These are phyloP conservation scores for Suillus clintonianus DNA, from an alignment of 768 basidiomycete species.

Conservation along the genomic window DNA sequence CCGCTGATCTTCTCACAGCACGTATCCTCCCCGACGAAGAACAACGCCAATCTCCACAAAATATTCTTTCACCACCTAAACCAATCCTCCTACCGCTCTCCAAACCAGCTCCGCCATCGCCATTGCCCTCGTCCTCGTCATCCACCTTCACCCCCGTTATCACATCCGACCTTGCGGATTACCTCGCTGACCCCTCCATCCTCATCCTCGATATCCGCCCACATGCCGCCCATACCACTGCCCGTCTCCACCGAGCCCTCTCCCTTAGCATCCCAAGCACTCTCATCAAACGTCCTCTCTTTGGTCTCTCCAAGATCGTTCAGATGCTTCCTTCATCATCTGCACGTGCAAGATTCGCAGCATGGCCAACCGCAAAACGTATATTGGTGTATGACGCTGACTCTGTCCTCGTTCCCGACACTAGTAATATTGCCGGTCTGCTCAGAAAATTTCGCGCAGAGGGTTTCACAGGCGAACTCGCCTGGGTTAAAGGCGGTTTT, in stretches of 20 bases:
- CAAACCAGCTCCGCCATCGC: too few relatives aligned
- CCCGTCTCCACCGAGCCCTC: conserved; percentile 69
- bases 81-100: conserved; percentile 31
- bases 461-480: conserved; percentile 62
- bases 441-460: conserved; percentile 72
- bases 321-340: conserved; percentile 74
- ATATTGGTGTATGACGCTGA: conserved; percentile 91
- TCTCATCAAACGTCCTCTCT: conserved; percentile 87
- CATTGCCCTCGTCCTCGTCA: conserved; percentile 16
- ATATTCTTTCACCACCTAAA: not conserved
- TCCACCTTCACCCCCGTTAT: conserved; percentile 25
- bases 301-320: conserved; percentile 74
- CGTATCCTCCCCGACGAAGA: conserved; percentile 32
- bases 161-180: conserved; percentile 31
- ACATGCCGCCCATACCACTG: conserved; percentile 67
- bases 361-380: conserved; percentile 56
- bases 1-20: conserved; percentile 38
- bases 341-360: conserved; percentile 58
- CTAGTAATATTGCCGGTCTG: conserved; percentile 70
- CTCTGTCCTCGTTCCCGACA: conserved; percentile 56
- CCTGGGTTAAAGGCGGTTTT: conserved; percentile 85
- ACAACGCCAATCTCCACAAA: conserved; percentile 12
- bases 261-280: conserved; percentile 94
- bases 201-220: conserved; percentile 91
- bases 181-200: conserved; percentile 36